These are phyloP conservation scores for Escallonia rubra DNA, from an alignment of 129 eudicot species.

Conservation along the genomic window DNA sequence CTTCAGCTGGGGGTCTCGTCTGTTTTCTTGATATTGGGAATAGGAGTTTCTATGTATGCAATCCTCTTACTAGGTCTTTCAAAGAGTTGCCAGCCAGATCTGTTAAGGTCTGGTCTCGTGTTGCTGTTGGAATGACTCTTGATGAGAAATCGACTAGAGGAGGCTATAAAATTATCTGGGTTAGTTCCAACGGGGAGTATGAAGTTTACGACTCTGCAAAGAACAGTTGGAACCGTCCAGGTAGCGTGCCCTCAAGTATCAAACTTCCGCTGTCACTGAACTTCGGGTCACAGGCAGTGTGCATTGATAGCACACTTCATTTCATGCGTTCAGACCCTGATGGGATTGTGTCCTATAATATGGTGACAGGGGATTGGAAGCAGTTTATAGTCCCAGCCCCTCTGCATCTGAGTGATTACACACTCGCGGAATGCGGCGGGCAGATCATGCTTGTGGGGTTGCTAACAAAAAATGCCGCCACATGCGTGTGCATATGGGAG, in stretches of 20 bases:
- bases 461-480: slow-evolving; percentile 90
- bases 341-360: slow-evolving; percentile 67
- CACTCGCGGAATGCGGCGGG: slow-evolving; percentile 75
- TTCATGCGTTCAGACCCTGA: slow-evolving; percentile 86
- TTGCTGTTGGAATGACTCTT: slow-evolving; percentile 81
- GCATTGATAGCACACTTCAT: slow-evolving; percentile 48
- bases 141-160: slow-evolving; percentile 30
- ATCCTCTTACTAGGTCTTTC: slow-evolving; percentile 77
- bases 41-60: slow-evolving; percentile 73
- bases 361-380: slow-evolving; percentile 58
- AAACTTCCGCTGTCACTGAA: slow-evolving; percentile 72
- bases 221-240: slow-evolving; percentile 57
- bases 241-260: slow-evolving; percentile 55
- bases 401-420: slow-evolving; percentile 53
- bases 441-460: slow-evolving; percentile 83
- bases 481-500: slow-evolving; percentile 97
- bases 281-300: slow-evolving; percentile 79
- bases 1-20: slow-evolving; percentile 90
- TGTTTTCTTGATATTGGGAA: slow-evolving; percentile 89
- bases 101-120: slow-evolving; percentile 87
- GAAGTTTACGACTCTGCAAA: slow-evolving; percentile 68
- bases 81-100: slow-evolving; percentile 78
- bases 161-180: slow-evolving; percentile 81
- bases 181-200: slow-evolving; percentile 74
- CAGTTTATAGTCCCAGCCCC: slow-evolving; percentile 76